Percentiles rank a stretch among this genome's conserved stretches.
These are phyloP conservation scores for Onygena corvina DNA, from an alignment of 2,329 filamentous ascomycete species.

Conservation along the genomic window DNA sequence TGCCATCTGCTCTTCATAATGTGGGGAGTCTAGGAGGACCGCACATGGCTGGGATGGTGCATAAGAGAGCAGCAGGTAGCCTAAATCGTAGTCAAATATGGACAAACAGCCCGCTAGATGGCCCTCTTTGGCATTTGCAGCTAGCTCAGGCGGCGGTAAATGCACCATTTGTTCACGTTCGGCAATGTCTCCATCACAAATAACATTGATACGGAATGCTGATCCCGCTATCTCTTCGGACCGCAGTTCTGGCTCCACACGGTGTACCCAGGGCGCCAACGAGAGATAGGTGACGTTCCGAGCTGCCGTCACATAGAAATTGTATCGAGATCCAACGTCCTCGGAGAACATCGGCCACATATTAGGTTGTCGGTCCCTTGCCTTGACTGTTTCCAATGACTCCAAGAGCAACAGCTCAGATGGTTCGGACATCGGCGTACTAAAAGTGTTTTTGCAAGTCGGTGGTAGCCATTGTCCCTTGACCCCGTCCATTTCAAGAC, in stretches of 20 bases:
- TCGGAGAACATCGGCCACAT: constrained; percentile 45
- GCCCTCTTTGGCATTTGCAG: constrained; percentile 19
- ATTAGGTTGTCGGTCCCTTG: constrained; percentile 18
- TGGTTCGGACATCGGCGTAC: constrained; percentile 31
- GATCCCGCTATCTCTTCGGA: constrained; percentile 41
- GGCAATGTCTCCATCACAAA: constrained; percentile 42
- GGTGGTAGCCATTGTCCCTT: constrained; percentile 52
- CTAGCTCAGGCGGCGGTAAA: constrained; percentile 15
- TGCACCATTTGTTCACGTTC: constrained; percentile 38
- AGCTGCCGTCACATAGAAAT: constrained; percentile 46
- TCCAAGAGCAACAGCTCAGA: constrained; percentile 36
- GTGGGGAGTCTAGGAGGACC: constrained; percentile 41
- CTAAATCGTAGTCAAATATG: constrained; percentile 45
- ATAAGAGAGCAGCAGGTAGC: constrained; percentile 45
- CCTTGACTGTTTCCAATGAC: constrained; percentile 32
- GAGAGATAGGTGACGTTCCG: constrained; percentile 45
- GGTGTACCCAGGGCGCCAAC: constrained; percentile 44
- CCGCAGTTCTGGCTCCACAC: constrained; percentile 46
- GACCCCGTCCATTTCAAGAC: constrained; percentile 49
- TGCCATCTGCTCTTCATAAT: constrained; percentile 21
- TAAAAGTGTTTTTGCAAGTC: constrained; percentile 31
- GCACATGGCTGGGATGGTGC: constrained; percentile 39
- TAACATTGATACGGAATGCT: constrained; percentile 44
- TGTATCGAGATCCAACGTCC: constrained; percentile 45
- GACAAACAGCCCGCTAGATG: constrained; percentile 40